Evolutionary conservation across 2,329 filamentous ascomycete genomes (phyloP).

Genomic region (Botrytis byssoidea): DNA sequence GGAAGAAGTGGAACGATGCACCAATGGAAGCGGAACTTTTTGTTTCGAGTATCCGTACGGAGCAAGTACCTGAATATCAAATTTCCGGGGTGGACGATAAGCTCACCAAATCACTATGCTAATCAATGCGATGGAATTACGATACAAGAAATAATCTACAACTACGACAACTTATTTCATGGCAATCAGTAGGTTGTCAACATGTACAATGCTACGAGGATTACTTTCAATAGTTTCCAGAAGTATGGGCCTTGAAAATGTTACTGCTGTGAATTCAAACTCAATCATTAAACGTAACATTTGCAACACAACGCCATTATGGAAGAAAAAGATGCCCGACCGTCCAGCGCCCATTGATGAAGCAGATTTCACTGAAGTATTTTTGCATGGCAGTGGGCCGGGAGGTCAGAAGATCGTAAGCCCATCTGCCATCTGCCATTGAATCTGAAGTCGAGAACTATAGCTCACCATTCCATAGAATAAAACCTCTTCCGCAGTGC

Average conservation of each 20-base stretch:
- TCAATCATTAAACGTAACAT: conserved; percentile 24
- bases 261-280: neutral
- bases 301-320: conserved; percentile 27
- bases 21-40: neutral
- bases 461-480: conserved; percentile 55
- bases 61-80: conserved; percentile 9
- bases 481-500: conserved; percentile 94
- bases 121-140: conserved; percentile 10
- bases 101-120: neutral
- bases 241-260: conserved; percentile 24
- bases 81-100: conserved; percentile 8
- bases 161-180: neutral
- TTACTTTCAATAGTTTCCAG: conserved; percentile 22
- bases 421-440: conserved; percentile 21
- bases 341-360: conserved; percentile 72
- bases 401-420: conserved; percentile 91
- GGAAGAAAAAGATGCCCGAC: conserved; percentile 66
- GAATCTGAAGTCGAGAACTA: neutral
- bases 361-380: conserved; percentile 76
- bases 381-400: conserved; percentile 87
- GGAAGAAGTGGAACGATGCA: neutral
- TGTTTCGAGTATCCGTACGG: neutral
- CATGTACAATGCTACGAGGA: conserved; percentile 35
- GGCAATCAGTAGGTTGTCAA: conserved; percentile 22
- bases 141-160: neutral